Base-by-base conservation (phyloP, 2,329 filamentous ascomycete species). In the Xylariaceae sp. region DNA sequence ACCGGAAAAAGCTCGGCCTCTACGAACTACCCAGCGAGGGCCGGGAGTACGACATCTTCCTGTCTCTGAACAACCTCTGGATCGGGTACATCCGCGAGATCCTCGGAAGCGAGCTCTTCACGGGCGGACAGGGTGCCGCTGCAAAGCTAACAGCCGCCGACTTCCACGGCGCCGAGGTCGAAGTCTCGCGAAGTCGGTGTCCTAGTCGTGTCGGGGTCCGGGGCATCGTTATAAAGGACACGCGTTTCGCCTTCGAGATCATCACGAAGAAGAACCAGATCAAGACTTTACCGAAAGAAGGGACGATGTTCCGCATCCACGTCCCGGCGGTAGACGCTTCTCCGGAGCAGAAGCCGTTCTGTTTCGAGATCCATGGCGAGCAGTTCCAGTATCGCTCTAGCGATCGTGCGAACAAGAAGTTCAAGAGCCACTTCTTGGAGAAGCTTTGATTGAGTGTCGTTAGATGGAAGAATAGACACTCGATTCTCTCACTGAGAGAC, bases 171-270 rank as follows among this genome's bases (percentile, higher is more conserved):
- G 92, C 93, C 13, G 78, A 86, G 66, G 73, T 97, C 17, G 86
- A 92, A 75, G 90, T 97, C 18, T 88, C 93, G 57, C 78, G 92
- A 67, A 94, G 92, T 73, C 77, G 83, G 35, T 97, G 92, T 72
- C 83, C 88, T 13, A 86, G 89, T 56, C 81, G 93, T 13, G 92
- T 99, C 0, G 93, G 94, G 0, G 75, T 93, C 56, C 84, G 80
- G 67, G 94, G 94, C 13, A 93, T 97, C 67, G 89, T 97, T 61
- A 85, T 97, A 47, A 86, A 90, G 72, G 94, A 99, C 76, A 88
- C 89, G 55, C 91, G 88, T 72, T 93, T 89, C 69, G 87, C 88
- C 1, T 90, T 97, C 74, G 89, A 96, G 73, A 76, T 99, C 62
- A 82, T 97, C 45, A 96, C 90, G 2, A 78, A 74, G 68, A 81